Evolutionary conservation across 2,329 filamentous ascomycete species (phyloP).

Genomic region (Thyridium curvatum): DNA sequence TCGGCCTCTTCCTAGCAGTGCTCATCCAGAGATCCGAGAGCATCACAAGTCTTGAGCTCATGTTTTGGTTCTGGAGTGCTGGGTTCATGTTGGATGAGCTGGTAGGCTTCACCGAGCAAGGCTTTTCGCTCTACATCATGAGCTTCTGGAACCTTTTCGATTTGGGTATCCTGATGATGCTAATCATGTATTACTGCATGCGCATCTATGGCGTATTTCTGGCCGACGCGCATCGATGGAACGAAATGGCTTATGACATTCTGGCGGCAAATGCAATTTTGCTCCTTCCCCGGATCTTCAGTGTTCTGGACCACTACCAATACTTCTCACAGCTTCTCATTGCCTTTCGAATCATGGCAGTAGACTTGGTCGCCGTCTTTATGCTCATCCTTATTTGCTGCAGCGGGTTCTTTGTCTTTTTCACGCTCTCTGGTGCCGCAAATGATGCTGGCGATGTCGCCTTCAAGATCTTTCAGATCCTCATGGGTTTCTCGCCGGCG

Average conservation of each 20-base stretch:
- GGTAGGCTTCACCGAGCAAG: slow-evolving; percentile 93
- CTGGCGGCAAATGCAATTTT: slow-evolving; percentile 85
- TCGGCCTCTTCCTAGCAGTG: slow-evolving; percentile 80
- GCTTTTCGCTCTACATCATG: slow-evolving; percentile 94
- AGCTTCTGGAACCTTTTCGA: slow-evolving; percentile 98
- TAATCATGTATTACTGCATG: slow-evolving; percentile 86
- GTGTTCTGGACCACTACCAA: slow-evolving; percentile 86
- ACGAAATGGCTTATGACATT: slow-evolving; percentile 88
- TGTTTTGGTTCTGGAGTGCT: slow-evolving; percentile 98
- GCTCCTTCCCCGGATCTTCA: slow-evolving; percentile 85
- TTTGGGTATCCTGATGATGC: slow-evolving; percentile 76
- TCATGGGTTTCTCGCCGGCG: slow-evolving; percentile 94
- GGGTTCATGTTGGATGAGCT: slow-evolving; percentile 96
- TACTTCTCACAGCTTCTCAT: slow-evolving; percentile 95
- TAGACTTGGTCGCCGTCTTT: slow-evolving; percentile 80
- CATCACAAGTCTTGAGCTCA: slow-evolving; percentile 77
- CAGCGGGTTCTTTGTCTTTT: slow-evolving; percentile 93
- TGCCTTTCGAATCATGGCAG: slow-evolving; percentile 88
- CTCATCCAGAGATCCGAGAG: slow-evolving; percentile 66
- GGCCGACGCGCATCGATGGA: slow-evolving; percentile 67
- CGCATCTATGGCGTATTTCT: slow-evolving; percentile 82
- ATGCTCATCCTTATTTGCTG: slow-evolving; percentile 80
- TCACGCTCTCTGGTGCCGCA: slow-evolving; percentile 71
- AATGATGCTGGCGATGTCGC: slow-evolving; percentile 70
- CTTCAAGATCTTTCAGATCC: slow-evolving; percentile 85